These are phyloP conservation scores for Cladobotryum mycophilum DNA, from an alignment of 2,329 filamentous ascomycete species.

Conservation along the genomic window DNA sequence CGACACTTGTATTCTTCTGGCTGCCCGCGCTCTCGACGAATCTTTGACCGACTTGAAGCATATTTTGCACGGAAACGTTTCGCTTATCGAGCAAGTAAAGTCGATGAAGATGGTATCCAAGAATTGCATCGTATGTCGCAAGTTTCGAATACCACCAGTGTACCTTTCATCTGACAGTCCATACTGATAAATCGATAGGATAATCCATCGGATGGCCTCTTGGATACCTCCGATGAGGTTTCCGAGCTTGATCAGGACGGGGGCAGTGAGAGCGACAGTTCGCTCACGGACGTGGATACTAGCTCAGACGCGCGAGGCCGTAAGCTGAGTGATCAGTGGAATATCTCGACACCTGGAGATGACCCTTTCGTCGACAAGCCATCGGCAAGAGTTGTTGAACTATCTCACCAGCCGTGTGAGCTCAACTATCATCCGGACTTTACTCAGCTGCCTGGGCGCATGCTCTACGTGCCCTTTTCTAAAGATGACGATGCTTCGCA, in stretches of 20 bases:
- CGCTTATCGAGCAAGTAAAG: neutral
- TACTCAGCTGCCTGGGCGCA: neutral
- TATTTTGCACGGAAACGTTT: conserved; percentile 1
- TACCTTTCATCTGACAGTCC: too few species aligned
- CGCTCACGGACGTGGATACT: neutral
- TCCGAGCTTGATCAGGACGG: neutral
- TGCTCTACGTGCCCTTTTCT: neutral
- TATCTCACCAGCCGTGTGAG: neutral
- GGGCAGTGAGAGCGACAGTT: neutral
- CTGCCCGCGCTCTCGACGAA: neutral
- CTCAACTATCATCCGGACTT: conserved; percentile 3
- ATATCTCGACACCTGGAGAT: neutral
- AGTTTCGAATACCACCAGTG: neutral
- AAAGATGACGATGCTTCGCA: neutral
- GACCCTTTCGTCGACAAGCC: neutral
- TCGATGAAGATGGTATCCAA: too few species aligned
- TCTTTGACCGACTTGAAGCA: neutral
- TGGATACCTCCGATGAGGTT: neutral
- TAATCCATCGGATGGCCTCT: too few species aligned
- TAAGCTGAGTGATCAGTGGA: neutral
- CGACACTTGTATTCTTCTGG: neutral
- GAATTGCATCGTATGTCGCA: neutral
- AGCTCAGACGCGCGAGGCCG: neutral
- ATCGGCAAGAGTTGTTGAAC: neutral
- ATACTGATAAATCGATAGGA: too few species aligned